Percentiles rank a stretch among this genome's conserved stretches.
These are phyloP conservation scores for Pyrenophora seminiperda DNA, from an alignment of 2,329 filamentous ascomycete genomes.

Conservation along the genomic window DNA sequence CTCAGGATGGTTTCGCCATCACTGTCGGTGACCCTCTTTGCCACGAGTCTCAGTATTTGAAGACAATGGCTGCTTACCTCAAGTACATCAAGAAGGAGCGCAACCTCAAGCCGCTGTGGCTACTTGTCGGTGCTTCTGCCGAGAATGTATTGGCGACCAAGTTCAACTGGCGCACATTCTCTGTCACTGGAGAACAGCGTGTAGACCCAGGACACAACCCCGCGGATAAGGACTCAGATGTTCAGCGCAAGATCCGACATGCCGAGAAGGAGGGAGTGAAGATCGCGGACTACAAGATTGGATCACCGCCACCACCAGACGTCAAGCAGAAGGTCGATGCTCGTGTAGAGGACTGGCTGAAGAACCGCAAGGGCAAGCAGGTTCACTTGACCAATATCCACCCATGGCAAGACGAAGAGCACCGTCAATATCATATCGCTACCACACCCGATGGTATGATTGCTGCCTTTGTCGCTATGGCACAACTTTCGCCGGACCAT, in stretches of 20 bases:
- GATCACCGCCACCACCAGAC: slow-evolving; percentile 67
- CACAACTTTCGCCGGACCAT: slow-evolving; percentile 77
- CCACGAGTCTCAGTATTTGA: slow-evolving; percentile 74
- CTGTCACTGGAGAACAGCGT: slow-evolving; percentile 86
- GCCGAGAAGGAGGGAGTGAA: slow-evolving; percentile 84
- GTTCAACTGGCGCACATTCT: slow-evolving; percentile 86
- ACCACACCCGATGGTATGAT: slow-evolving; percentile 74
- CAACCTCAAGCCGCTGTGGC: slow-evolving; percentile 81
- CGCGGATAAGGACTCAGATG: slow-evolving; percentile 67
- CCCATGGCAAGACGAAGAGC: slow-evolving; percentile 82
- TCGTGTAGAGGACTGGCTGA: slow-evolving; percentile 79
- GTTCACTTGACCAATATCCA: slow-evolving; percentile 89
- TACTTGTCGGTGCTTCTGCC: slow-evolving; percentile 78
- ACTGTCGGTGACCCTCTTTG: slow-evolving; percentile 88
- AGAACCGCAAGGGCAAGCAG: slow-evolving; percentile 79
- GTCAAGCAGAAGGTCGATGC: slow-evolving; percentile 72
- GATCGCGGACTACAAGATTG: slow-evolving; percentile 72
- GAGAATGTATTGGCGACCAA: slow-evolving; percentile 80
- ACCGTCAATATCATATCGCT: slow-evolving; percentile 85
- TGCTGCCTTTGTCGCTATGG: slow-evolving; percentile 78
- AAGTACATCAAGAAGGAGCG: slow-evolving; percentile 74
- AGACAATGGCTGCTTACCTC: slow-evolving; percentile 75
- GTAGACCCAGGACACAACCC: slow-evolving; percentile 74
- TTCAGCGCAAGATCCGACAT: slow-evolving; percentile 76
- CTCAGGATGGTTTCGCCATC: slow-evolving; percentile 77